Percentiles rank a stretch among this genome's conserved stretches.
Evolutionary conservation across 2,329 filamentous ascomycete species (phyloP).

Genomic region (Beauveria sp.): DNA sequence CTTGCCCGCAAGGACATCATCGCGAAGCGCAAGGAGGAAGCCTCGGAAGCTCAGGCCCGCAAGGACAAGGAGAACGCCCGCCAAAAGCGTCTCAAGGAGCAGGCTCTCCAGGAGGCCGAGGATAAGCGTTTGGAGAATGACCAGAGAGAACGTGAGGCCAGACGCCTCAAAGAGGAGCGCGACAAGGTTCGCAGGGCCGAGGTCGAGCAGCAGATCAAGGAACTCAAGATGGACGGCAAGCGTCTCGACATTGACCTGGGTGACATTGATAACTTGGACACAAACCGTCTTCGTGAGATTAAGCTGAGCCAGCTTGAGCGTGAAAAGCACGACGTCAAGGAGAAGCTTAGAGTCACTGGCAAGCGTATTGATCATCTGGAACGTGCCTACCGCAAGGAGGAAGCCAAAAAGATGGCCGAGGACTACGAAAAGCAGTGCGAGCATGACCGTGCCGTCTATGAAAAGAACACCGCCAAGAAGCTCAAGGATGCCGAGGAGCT

Average conservation of each 20-base stretch:
- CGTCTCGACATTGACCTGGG: conserved; percentile 66
- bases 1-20: conserved; percentile 84
- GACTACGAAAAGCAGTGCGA: conserved; percentile 83
- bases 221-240: conserved; percentile 85
- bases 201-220: conserved; percentile 83
- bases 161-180: conserved; percentile 77
- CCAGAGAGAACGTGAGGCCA: conserved; percentile 82
- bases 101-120: conserved; percentile 85
- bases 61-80: conserved; percentile 90
- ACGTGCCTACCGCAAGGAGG: conserved; percentile 92
- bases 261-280: conserved; percentile 80
- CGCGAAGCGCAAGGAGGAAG: conserved; percentile 93
- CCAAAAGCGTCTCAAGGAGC: conserved; percentile 76
- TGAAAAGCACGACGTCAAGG: conserved; percentile 93
- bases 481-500: conserved; percentile 75
- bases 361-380: conserved; percentile 97
- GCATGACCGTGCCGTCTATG: conserved; percentile 70
- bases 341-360: conserved; percentile 82
- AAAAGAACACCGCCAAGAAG: conserved; percentile 68
- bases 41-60: conserved; percentile 78
- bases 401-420: conserved; percentile 79
- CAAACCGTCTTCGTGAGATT: conserved; percentile 82
- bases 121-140: conserved; percentile 84
- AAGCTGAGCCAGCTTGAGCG: conserved; percentile 94
- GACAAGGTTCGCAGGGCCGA: conserved; percentile 89